These are phyloP conservation scores for Psilocybe tampanensis DNA, from an alignment of 768 basidiomycete species.

Conservation along the genomic window DNA sequence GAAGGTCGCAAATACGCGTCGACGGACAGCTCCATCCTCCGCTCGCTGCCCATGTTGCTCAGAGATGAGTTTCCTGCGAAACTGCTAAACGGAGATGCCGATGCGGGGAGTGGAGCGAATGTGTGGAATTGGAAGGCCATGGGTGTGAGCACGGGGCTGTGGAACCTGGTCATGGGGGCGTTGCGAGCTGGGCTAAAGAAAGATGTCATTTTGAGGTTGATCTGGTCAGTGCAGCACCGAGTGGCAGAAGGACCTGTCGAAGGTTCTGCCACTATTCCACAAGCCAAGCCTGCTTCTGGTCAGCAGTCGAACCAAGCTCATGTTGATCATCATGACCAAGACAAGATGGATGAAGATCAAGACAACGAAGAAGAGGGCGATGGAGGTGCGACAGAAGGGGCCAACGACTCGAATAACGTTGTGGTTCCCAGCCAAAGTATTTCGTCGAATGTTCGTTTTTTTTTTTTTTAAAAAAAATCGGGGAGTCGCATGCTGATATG, in stretches of 20 bases:
- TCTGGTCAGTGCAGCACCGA: constrained; percentile 60
- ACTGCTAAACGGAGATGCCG: constrained; percentile 56
- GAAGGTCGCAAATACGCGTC: constrained; percentile 72
- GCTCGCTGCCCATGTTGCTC: constrained; percentile 66
- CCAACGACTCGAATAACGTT: not conserved
- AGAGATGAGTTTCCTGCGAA: constrained; percentile 76
- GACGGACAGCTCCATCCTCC: constrained; percentile 72
- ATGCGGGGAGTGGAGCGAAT: constrained; percentile 57
- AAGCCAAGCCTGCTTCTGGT: not conserved
- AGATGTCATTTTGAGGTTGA: constrained; percentile 61
- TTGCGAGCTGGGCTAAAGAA: constrained; percentile 61
- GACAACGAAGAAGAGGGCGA: constrained; percentile 20
- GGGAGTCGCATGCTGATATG: not conserved
- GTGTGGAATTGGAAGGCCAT: constrained; percentile 81
- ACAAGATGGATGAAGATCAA: constrained; percentile 31
- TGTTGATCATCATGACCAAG: constrained; percentile 8
- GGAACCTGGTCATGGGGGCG: constrained; percentile 71
- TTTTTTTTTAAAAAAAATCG: not conserved
- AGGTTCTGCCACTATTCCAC: not conserved
- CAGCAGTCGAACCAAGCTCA: not conserved
- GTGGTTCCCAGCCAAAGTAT: constrained; percentile 5
- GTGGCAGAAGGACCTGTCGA: constrained; percentile 32
- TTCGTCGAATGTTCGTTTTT: constrained; percentile 13
- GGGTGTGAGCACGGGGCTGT: constrained; percentile 70
- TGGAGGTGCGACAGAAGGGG: constrained; percentile 11